These are phyloP conservation scores for Zygosaccharomyces lentus DNA, from an alignment of 805 yeast species.

Conservation along the genomic window DNA sequence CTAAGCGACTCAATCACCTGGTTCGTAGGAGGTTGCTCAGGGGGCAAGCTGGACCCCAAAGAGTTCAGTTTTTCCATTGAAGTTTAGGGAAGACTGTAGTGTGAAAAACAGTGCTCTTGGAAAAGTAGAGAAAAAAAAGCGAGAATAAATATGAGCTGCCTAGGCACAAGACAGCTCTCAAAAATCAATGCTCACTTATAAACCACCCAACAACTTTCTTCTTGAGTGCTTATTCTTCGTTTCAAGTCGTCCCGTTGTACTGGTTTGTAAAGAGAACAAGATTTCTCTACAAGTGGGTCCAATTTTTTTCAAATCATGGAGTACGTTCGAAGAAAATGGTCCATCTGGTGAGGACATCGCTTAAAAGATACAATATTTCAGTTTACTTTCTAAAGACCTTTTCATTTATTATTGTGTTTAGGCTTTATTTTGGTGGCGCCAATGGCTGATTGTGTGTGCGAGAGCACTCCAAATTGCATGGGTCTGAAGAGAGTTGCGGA, in stretches of 20 bases:
- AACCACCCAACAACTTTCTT: background rate
- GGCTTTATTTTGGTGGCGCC: background rate
- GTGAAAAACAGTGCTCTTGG: background rate
- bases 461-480: slow-evolving; percentile 3
- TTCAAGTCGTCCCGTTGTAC: background rate
- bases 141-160: background rate
- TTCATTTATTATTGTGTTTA: background rate
- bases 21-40: slow-evolving; percentile 31
- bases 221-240: background rate
- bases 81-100: background rate
- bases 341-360: background rate
- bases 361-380: background rate
- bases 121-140: background rate
- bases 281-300: background rate
- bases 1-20: slow-evolving; percentile 37
- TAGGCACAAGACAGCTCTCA: background rate
- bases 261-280: background rate
- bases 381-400: background rate
- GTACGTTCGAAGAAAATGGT: background rate
- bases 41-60: slow-evolving; percentile 29
- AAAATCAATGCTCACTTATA: background rate
- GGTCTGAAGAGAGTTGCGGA: slow-evolving; percentile 2
- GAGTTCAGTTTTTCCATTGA: slow-evolving; percentile 26
- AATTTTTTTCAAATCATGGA: background rate
- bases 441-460: slow-evolving; percentile 7